Base-by-base conservation (phyloP, 208 protist species). In the Acanthamoeba culbertsoni region DNA sequence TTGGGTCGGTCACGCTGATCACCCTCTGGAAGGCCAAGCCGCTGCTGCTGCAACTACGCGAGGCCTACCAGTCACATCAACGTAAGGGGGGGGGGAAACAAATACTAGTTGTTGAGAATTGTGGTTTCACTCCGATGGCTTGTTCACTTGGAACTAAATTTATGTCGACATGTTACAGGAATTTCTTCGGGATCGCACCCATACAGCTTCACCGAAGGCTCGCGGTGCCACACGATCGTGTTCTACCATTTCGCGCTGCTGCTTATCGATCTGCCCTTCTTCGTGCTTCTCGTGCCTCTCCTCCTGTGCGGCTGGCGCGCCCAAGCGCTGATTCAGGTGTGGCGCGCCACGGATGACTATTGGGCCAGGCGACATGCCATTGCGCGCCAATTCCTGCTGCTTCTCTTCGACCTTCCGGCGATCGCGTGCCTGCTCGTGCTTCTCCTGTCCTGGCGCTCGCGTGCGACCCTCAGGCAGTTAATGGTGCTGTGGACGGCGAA, bases 261-360 rank as follows among this genome's bases (percentile, higher is more conserved):
- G 43, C 23, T 88, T 10, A 62, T 62, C 77, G 77, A 88, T 33
- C 12, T 88, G 77, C 77, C 77, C 51, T 88, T 88, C 26, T 16
- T 88, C 28, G 46, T 88, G 7, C 51, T 88, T 7, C 16, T 79
- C 26, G 37, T 48, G 10, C 68, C 68, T 33, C 68, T 79, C 14
- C 16, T 79, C 33, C 20, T 79, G 20, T 79, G 33, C 26, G 37
- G 68, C 42, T 79, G 68, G 68, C 68, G 68, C 42, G 68, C n/a
- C 1, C 26, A 20, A 0, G 68, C 4, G 14, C 37, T 79, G 20
- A 12, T 79, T 33, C 68, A 40, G 4, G 37, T 48, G 37, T 79
- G 68, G 68, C 7, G 42, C 40, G 37, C 6, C 12, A 48, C 68
- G 26, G 68, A 48, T 18, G 68, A 79, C 68, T 88, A 88, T 35